These are phyloP conservation scores for Blastobotrys proliferans DNA, from an alignment of 1,139 yeast genomes.

Conservation along the genomic window DNA sequence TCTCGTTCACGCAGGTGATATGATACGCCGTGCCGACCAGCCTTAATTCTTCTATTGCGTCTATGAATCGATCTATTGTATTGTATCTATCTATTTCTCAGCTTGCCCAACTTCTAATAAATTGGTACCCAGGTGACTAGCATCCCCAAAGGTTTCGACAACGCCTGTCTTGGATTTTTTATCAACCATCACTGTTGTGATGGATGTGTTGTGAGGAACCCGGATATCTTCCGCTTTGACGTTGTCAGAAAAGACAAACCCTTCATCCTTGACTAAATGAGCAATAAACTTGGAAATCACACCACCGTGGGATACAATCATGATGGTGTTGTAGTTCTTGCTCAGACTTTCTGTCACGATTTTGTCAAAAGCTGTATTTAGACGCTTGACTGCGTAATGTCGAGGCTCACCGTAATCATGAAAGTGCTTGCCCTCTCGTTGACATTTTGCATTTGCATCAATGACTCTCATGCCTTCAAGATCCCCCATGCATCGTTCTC, in stretches of 20 bases:
- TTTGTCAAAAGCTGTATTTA: constrained; percentile 46
- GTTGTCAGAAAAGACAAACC: constrained; percentile 38
- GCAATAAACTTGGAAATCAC: constrained; percentile 59
- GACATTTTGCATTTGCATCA: constrained; percentile 62
- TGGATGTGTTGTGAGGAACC: constrained; percentile 71
- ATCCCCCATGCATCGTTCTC: constrained; percentile 81
- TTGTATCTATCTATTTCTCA: constrained; percentile 7
- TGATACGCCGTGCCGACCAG: too few relatives aligned
- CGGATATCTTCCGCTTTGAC: constrained; percentile 44
- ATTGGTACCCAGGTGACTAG: constrained; percentile 20
- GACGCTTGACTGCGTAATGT: constrained; percentile 45
- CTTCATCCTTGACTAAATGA: constrained; percentile 40
- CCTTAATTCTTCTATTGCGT: too few relatives aligned
- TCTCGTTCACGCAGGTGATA: too few relatives aligned
- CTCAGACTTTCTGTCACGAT: constrained; percentile 41
- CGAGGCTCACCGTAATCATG: constrained; percentile 55
- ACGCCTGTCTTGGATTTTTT: constrained; percentile 17
- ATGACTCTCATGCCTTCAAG: constrained; percentile 68
- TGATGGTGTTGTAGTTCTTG: constrained; percentile 45
- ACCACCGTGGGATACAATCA: constrained; percentile 83
- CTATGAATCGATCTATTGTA: too few relatives aligned
- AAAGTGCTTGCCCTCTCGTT: constrained; percentile 42
- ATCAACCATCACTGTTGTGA: constrained; percentile 52
- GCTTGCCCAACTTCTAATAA: constrained; percentile 19
- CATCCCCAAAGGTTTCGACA: constrained; percentile 26